Evolutionary conservation across 169 alveolate genomes (phyloP).

Genomic region (Plasmodium cynomolgi): DNA sequence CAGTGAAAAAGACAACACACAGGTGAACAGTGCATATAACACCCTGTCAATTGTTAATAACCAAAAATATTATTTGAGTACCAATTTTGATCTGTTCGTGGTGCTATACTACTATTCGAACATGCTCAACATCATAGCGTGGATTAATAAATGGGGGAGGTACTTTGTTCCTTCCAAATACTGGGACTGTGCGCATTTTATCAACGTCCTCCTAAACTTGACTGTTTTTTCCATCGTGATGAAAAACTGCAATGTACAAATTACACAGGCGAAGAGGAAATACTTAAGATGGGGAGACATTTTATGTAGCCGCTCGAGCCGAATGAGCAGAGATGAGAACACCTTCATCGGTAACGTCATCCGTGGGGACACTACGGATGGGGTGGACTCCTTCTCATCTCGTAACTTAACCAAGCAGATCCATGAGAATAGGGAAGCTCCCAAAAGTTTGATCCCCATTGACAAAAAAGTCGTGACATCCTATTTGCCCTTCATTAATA

Average conservation of each 20-base stretch:
- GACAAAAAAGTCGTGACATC: conserved; percentile 38
- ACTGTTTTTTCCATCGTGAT: conserved; percentile 47
- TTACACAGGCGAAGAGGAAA: conserved; percentile 37
- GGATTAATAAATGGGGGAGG: conserved; percentile 58
- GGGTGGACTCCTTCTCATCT: neutral
- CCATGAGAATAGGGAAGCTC: neutral
- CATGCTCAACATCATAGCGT: conserved; percentile 31
- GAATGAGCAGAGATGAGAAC: neutral
- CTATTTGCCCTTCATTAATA: conserved; percentile 62
- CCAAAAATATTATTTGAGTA: conserved; percentile 48
- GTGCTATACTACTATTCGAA: conserved; percentile 41
- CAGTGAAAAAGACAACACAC: neutral
- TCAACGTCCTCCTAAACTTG: conserved; percentile 41
- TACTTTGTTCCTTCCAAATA: conserved; percentile 43
- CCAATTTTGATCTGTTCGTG: conserved; percentile 74
- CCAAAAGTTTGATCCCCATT: neutral
- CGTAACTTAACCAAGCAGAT: neutral
- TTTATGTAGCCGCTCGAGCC: neutral
- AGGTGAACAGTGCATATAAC: neutral
- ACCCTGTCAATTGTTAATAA: conserved; percentile 46
- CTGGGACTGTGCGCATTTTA: conserved; percentile 24
- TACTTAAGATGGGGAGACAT: neutral
- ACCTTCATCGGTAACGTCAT: neutral
- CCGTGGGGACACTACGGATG: neutral
- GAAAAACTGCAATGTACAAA: conserved; percentile 62